Base-by-base conservation (phyloP, 2,329 filamentous ascomycete genomes). In the Penicillium sp. region DNA sequence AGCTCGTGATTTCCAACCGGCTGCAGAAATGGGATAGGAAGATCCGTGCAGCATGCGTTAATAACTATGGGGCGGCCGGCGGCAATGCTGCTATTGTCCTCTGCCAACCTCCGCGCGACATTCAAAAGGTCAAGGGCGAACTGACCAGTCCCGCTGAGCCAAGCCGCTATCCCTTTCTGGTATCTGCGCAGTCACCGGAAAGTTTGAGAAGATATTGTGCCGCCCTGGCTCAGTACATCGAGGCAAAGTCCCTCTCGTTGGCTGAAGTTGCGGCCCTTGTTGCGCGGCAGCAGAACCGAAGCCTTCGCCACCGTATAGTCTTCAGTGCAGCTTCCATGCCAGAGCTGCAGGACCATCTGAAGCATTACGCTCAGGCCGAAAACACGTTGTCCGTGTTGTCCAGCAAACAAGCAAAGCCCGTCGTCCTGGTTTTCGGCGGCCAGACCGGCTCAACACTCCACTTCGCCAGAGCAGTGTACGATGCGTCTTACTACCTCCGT, bases 1-100 rank as follows among this genome's bases (percentile, higher is more conserved):
- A 30, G 11, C 26, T 60, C 3, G 21, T 23, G 2, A 49, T 60
- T 29, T 2, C 38, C 15, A 47, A 5, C 3, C 7, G 19, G 11
- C 30, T 19, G 17, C 8, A 4, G 5, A 11, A 15, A 5, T 64
- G 62, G 62, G 21, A n/a, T n/a, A 9, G 5, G 2, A 15, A 2
- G 5, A 29, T 46, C 5, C 58, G 49, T 11, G 49, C 29, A 3
- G 62, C 58, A 0, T 50, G 31, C 9, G 35, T 64, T 35, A 61
- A 58, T n/a, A 64, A 61, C 30, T 64, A 64, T 19, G 62, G 62
- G 5, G 62, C 62, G 3, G 30, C 62, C 0, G 62, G 62, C 6
- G 54, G 21, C 38, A 64, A 64, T 54, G 44, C 58, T 17, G 58
- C 58, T 1, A 46, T 64, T 6, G 15, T 61, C 38, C 15, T 61